Evolutionary conservation across 495 filamentous ascomycete species (phyloP).

Genomic region (Cercophora sp.): DNA sequence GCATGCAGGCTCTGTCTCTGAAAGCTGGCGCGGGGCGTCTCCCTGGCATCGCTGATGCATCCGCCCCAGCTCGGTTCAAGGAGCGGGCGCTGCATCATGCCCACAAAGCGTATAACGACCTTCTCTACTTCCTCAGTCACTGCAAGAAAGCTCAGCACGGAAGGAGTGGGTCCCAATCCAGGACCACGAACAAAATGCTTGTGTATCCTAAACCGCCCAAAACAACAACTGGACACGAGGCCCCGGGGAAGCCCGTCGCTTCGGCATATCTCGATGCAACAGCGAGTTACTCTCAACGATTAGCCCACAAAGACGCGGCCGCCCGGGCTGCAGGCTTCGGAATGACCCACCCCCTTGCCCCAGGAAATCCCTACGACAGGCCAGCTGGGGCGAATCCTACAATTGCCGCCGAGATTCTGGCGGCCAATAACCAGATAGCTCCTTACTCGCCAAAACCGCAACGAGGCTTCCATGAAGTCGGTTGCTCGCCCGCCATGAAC

Average conservation of each 20-base stretch:
- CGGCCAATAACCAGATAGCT: constrained; percentile 3
- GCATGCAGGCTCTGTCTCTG: constrained; percentile 19
- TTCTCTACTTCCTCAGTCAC: constrained; percentile 71
- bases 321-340: constrained; percentile 11
- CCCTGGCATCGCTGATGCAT: constrained; percentile 7
- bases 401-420: constrained; percentile 15
- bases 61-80: constrained; percentile 60
- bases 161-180: constrained; percentile 19
- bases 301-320: constrained; percentile 22
- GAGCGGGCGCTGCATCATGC: constrained; percentile 83
- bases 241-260: constrained; percentile 6
- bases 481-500: constrained; percentile 32
- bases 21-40: constrained; percentile 9
- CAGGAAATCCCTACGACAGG: constrained; percentile 5
- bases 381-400: neutral
- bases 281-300: constrained; percentile 18
- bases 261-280: constrained; percentile 10
- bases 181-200: constrained; percentile 35
- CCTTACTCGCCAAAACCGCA: constrained; percentile 17
- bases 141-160: constrained; percentile 45
- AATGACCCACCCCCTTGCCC: neutral
- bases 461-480: constrained; percentile 16
- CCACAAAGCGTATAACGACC: constrained; percentile 81
- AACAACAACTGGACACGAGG: constrained; percentile 19
- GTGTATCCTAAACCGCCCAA: constrained; percentile 48